These are phyloP conservation scores for Penicillium waksmanii DNA, from an alignment of 495 filamentous ascomycete species.

Conservation along the genomic window DNA sequence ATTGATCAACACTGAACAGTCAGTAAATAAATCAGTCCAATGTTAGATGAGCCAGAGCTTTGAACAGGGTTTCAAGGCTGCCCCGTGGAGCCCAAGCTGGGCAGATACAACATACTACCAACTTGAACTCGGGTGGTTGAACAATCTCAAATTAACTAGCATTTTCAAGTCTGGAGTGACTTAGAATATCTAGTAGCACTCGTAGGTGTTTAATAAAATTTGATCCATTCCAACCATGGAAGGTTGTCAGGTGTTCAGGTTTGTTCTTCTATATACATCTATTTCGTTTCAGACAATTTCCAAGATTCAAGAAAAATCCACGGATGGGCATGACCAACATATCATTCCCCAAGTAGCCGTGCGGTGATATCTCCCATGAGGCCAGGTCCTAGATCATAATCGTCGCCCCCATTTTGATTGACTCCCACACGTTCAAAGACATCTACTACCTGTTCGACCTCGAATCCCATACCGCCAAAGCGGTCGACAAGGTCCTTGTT, in stretches of 20 bases:
- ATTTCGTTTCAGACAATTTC: conserved; percentile 4
- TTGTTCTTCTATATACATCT: conserved; percentile 9
- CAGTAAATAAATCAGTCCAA: too few relatives aligned
- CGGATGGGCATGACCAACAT: conserved; percentile 1
- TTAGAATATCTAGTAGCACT: neutral
- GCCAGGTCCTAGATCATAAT: conserved; percentile 82
- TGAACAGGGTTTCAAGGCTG: too few relatives aligned
- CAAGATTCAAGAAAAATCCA: neutral
- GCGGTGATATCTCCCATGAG: conserved; percentile 91
- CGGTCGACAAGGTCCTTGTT: conserved; percentile 82
- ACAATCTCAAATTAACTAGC: too few relatives aligned
- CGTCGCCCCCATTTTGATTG: conserved; percentile 72
- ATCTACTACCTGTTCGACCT: conserved; percentile 82
- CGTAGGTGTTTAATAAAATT: neutral
- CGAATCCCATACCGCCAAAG: conserved; percentile 95
- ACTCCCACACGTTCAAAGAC: conserved; percentile 85
- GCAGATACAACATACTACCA: too few relatives aligned
- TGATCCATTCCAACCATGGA: neutral
- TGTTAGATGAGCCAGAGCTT: too few relatives aligned
- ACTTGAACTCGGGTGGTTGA: too few relatives aligned
- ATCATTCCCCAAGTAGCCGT: conserved; percentile 77
- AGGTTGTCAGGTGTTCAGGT: neutral
- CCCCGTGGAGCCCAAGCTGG: too few relatives aligned
- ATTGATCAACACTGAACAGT: too few relatives aligned
- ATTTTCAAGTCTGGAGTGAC: too few relatives aligned